Base-by-base conservation (phyloP, 2,329 filamentous ascomycete genomes). In the Plenodomus lindquistii region DNA sequence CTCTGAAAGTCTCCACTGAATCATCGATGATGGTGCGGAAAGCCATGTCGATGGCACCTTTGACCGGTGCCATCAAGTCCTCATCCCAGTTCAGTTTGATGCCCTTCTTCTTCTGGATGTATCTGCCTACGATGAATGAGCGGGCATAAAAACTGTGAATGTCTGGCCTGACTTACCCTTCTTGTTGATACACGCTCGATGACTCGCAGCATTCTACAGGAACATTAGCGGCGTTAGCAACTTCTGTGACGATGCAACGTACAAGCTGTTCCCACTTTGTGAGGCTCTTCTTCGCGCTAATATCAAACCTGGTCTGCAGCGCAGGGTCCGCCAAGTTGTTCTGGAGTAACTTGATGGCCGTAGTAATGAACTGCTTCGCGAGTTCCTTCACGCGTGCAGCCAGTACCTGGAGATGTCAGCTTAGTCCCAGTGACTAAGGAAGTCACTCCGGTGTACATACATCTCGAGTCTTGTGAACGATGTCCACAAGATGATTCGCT, bases 401-500 rank as follows among this genome's bases (percentile, higher is more conserved):
- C 9, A 47, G 7, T 5, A 37, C 15, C 44, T 50, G 20, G 5
- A 13, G 15, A n/a, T 15, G 16, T 50, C 27, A 42, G 46, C 39
- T 3, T 16, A 11, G 18, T 4, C 29, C 5, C 22, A 7, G 16
- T 18, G 13, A 1, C 3, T 3, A 15, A 31, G 15, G 27, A 8
- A 4, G 27, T 31, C 27, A 31, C 9, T 24, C 5, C 3, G 38
- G 8, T 13, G 11, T n/a, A 45, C 35, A 2, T 53, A 61, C 55
- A 7, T 37, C 13, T 5, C 42, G 42, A 6, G 48, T 9, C 5
- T 47, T 34, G 2, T 47, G 13, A 10, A 65, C 37, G n/a, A 52
- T 58, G 6, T 22, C 17, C 0, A 38, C 44, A 2, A 66, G 37
- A 8, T 60, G 45, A 0, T 64, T 43, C n/a, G 50, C 50, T 1